These are phyloP conservation scores for Wallacemonas sp. DNA, from an alignment of 208 protist genomes.

Conservation along the genomic window DNA sequence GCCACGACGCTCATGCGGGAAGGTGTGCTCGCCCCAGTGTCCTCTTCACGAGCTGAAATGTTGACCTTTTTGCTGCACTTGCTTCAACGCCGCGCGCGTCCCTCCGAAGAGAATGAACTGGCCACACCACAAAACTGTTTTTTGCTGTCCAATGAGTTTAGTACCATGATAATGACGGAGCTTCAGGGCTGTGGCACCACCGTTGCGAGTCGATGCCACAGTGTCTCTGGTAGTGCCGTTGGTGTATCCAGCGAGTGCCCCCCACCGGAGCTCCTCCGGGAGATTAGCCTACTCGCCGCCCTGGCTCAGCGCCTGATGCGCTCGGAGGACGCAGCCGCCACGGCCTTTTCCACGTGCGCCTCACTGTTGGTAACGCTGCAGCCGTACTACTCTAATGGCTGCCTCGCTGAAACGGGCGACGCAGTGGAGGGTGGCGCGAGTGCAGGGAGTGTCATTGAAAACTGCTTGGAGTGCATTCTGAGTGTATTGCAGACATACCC, in stretches of 20 bases:
- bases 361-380: constrained; percentile 30
- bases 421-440: neutral
- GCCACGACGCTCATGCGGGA: constrained; percentile 20
- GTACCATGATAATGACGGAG: constrained; percentile 17
- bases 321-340: constrained; percentile 22
- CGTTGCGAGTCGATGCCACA: too few species aligned
- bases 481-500: constrained; percentile 45
- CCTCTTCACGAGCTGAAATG: constrained; percentile 15
- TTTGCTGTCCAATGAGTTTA: constrained; percentile 39
- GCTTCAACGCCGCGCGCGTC: constrained; percentile 36
- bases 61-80: constrained; percentile 27
- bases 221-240: too few species aligned
- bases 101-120: constrained; percentile 25
- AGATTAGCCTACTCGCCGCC: constrained; percentile 29
- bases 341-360: constrained; percentile 33
- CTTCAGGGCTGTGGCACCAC: constrained; percentile 9
- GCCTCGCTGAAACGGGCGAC: neutral
- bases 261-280: neutral
- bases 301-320: constrained; percentile 33
- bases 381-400: neutral
- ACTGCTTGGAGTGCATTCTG: constrained; percentile 47
- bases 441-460: constrained; percentile 23
- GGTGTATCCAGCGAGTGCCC: neutral
- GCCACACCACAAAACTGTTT: constrained; percentile 34
- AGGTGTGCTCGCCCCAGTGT: neutral